Conservation (phyloP, 306 rosid genomes). For the Senna tora region DNA sequence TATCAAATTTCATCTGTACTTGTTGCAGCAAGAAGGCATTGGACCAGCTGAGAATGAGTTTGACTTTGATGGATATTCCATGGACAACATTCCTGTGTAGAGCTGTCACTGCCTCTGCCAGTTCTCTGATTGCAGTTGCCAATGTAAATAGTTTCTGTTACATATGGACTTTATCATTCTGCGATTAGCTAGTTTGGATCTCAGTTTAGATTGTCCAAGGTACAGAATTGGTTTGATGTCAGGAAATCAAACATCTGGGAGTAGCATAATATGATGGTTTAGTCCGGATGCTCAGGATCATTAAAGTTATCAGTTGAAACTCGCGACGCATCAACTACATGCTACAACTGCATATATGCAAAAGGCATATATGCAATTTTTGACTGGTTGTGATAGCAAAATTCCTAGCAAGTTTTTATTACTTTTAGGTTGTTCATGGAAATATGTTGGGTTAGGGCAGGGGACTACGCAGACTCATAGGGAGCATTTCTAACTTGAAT, state of each 20-base stretch:
- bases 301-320: constrained; percentile 32
- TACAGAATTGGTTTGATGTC: constrained; percentile 45
- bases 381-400: constrained; percentile 55
- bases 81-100: constrained; percentile 88
- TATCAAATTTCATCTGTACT: constrained; percentile 28
- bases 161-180: constrained; percentile 49
- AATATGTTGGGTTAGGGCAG: constrained; percentile 51
- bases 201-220: constrained; percentile 44
- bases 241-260: constrained; percentile 46
- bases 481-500: constrained; percentile 70
- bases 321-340: constrained; percentile 45
- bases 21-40: constrained; percentile 80
- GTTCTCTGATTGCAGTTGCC: constrained; percentile 51
- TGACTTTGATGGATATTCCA: constrained; percentile 83
- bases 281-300: constrained; percentile 42
- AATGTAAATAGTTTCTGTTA: constrained; percentile 69
- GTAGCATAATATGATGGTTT: constrained; percentile 45
- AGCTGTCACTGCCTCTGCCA: constrained; percentile 26
- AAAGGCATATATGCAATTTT: constrained; percentile 64
- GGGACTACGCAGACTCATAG: constrained; percentile 53
- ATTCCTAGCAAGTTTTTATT: constrained; percentile 55
- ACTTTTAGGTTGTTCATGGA: constrained; percentile 56
- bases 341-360: constrained; percentile 52
- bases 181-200: constrained; percentile 47
- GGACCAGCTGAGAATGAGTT: constrained; percentile 69